A percentile compares a stretch with the other conserved stretches of the same genome.
Conservation (phyloP, 208 protist species). For the Leptomonas pyrrhocoris region DNA sequence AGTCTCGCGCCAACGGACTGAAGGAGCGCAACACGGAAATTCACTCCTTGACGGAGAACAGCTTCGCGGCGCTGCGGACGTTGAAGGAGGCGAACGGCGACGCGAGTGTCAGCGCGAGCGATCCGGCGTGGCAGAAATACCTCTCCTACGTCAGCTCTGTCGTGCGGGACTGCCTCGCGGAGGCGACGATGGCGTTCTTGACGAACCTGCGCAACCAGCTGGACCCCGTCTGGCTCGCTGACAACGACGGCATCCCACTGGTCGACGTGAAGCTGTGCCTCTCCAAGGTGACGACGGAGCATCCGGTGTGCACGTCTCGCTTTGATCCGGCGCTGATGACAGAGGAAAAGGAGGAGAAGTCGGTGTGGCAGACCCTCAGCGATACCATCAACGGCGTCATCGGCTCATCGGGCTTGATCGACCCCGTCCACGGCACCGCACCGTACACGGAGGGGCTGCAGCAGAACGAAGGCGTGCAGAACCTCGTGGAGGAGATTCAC, state of each 20-base stretch:
- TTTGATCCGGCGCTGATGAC: constrained; percentile 76
- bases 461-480: constrained; percentile 63
- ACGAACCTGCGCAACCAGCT: constrained; percentile 87
- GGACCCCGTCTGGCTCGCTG: constrained; percentile 85
- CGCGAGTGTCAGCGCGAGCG: constrained; percentile 34
- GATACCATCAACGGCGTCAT: constrained; percentile 78
- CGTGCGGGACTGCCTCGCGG: constrained; percentile 67
- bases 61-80: constrained; percentile 83
- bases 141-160: constrained; percentile 91
- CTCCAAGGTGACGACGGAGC: constrained; percentile 57
- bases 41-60: constrained; percentile 74
- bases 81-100: constrained; percentile 65
- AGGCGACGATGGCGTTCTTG: constrained; percentile 79
- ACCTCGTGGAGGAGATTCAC: constrained; percentile 74
- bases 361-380: constrained; percentile 58
- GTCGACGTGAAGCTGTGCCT: constrained; percentile 92
- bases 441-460: constrained; percentile 67
- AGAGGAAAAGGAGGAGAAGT: constrained; percentile 36
- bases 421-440: constrained; percentile 44
- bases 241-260: constrained; percentile 90
- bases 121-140: constrained; percentile 89
- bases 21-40: constrained; percentile 74
- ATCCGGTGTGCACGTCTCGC: constrained; percentile 51
- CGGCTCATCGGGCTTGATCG: constrained; percentile 56
- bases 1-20: constrained; percentile 54